Percentiles rank a stretch among this genome's conserved stretches.
Evolutionary conservation across 495 filamentous ascomycete genomes (phyloP).

Genomic region (Xylaria bambusicola): DNA sequence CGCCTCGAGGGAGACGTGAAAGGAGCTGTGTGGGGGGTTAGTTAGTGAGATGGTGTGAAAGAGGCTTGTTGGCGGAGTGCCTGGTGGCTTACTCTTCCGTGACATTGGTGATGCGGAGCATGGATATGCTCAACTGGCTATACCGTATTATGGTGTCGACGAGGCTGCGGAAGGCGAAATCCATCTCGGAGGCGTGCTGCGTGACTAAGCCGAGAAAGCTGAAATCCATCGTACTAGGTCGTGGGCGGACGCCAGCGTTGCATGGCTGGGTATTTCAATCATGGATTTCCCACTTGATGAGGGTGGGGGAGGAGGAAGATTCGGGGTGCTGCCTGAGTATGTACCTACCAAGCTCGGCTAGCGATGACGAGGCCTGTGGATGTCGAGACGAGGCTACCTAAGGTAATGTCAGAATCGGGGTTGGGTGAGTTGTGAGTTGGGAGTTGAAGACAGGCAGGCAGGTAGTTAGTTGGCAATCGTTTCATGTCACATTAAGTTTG

Average conservation of each 20-base stretch:
- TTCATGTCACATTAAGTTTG: too few relatives aligned
- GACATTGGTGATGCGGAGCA: constrained; percentile 34
- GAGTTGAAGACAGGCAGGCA: too few relatives aligned
- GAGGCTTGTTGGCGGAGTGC: neutral
- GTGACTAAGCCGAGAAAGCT: constrained; percentile 15
- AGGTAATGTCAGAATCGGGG: neutral
- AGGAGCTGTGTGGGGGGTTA: constrained; percentile 17
- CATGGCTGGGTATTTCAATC: constrained; percentile 15
- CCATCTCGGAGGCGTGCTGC: constrained; percentile 16
- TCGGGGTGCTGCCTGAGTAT: constrained; percentile 6
- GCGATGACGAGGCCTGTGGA: constrained; percentile 5
- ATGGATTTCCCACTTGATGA: neutral
- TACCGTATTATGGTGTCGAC: constrained; percentile 25
- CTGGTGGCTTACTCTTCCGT: constrained; percentile 30
- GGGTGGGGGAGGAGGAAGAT: neutral
- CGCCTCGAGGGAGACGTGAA: constrained; percentile 25
- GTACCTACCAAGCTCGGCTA: neutral
- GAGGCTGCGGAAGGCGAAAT: constrained; percentile 20
- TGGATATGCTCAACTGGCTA: constrained; percentile 30
- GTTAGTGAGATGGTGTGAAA: neutral
- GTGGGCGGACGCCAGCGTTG: neutral
- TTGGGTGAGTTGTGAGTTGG: neutral
- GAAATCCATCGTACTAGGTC: constrained; percentile 11
- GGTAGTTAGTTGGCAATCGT: too few relatives aligned
- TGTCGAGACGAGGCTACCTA: constrained; percentile 2